A percentile compares a stretch with the other conserved stretches of the same genome.
Conservation (phyloP, 768 basidiomycete genomes). For the Leccinum subgranulosum region DNA sequence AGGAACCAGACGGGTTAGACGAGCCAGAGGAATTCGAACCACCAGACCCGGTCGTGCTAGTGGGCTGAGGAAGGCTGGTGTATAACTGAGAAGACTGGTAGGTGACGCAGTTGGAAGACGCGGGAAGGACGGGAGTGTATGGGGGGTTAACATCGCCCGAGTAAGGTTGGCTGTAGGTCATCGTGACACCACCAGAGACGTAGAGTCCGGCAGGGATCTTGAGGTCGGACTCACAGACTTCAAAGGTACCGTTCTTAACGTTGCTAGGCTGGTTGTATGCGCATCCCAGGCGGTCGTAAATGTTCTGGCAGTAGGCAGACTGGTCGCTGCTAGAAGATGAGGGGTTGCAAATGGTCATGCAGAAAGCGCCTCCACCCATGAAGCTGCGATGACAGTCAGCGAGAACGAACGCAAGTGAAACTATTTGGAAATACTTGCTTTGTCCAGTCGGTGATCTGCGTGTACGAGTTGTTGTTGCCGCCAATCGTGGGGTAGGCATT, state of each 20-base stretch:
- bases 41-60: conserved; percentile 1
- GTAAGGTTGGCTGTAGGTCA: conserved; percentile 43
- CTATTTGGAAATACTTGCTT: conserved; percentile 36
- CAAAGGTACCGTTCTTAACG: conserved; percentile 57
- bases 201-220: conserved; percentile 61
- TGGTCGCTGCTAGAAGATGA: conserved; percentile 36
- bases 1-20: conserved; percentile 1
- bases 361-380: conserved; percentile 64
- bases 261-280: conserved; percentile 68
- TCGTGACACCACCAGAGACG: conserved; percentile 36
- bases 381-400: conserved; percentile 37
- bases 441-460: conserved; percentile 67
- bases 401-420: not conserved
- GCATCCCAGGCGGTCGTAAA: conserved; percentile 71
- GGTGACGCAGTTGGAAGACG: conserved; percentile 45
- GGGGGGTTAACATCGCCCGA: conserved; percentile 34
- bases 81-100: conserved; percentile 37
- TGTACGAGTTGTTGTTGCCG: conserved; percentile 38
- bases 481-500: conserved; percentile 45
- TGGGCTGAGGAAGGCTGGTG: conserved; percentile 19
- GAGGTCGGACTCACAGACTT: conserved; percentile 62
- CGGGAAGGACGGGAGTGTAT: conserved; percentile 38
- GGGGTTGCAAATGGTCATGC: conserved; percentile 71
- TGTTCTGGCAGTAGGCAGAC: conserved; percentile 61
- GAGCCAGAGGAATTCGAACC: conserved; percentile 9